Evolutionary conservation across 768 basidiomycete species (phyloP).

Genomic region (Dioszegia crocea): DNA sequence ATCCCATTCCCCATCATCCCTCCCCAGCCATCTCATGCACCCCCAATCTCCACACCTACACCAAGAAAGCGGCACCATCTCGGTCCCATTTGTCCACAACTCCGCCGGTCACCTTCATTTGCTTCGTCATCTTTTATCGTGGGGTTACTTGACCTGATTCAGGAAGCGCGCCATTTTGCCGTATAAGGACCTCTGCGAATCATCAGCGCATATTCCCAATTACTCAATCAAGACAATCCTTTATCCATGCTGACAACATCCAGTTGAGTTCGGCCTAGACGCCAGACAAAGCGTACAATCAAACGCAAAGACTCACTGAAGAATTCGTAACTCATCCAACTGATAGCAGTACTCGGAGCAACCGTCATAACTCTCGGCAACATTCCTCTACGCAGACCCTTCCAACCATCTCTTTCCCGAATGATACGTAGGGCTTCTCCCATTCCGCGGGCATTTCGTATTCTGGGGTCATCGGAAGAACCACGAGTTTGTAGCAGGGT

Average conservation of each 20-base stretch:
- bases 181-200: constrained; percentile 36
- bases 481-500: constrained; percentile 94
- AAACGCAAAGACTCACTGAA: constrained; percentile 82
- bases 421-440: constrained; percentile 82
- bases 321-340: constrained; percentile 97
- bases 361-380: constrained; percentile 87
- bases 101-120: no score
- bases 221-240: neutral
- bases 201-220: constrained; percentile 4
- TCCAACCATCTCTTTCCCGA: constrained; percentile 75
- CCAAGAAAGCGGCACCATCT: neutral
- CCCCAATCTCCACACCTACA: no score
- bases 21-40: no score
- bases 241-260: no score
- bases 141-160: constrained; percentile 25
- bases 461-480: constrained; percentile 75
- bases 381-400: constrained; percentile 80
- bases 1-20: no score
- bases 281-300: no score
- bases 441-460: constrained; percentile 79
- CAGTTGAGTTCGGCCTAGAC: no score
- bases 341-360: constrained; percentile 94
- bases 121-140: no score
- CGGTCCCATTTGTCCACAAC: neutral
- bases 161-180: constrained; percentile 31